A percentile compares a stretch with the other conserved stretches of the same genome.
Evolutionary conservation across 2,329 filamentous ascomycete genomes (phyloP).

Genomic region (Zarea fungicola): DNA sequence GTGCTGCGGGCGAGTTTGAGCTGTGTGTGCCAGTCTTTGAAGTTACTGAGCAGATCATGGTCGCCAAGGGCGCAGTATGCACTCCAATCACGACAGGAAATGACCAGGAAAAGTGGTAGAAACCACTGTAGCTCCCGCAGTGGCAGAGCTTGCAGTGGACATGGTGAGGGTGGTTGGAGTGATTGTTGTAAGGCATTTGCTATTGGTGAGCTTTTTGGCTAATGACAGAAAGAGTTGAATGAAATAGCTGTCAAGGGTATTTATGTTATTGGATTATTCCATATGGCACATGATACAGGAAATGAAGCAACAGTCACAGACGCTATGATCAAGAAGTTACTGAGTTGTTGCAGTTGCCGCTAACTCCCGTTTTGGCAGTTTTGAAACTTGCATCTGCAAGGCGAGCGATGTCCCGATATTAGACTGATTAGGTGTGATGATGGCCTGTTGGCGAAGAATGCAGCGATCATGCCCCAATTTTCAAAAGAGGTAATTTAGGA

Average conservation of each 20-base stretch:
- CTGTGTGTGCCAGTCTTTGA: constrained; percentile 31
- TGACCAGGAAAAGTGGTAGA: background rate
- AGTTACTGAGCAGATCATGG: constrained; percentile 37
- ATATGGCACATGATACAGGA: no score
- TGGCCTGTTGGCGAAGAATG: background rate
- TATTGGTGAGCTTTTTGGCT: no score
- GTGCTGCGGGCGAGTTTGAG: constrained; percentile 16
- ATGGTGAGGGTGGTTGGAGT: background rate
- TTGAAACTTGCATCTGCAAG: constrained; percentile 7
- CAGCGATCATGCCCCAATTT: no score
- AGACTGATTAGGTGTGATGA: background rate
- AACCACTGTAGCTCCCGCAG: background rate
- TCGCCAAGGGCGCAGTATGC: constrained; percentile 36
- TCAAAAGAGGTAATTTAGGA: no score
- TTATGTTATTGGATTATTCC: no score
- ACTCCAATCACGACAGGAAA: constrained; percentile 26
- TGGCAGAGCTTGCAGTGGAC: background rate
- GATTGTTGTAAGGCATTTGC: no score
- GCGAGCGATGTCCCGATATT: constrained; percentile 2
- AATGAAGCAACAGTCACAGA: no score
- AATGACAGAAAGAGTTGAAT: no score
- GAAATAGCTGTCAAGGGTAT: no score
- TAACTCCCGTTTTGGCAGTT: constrained; percentile 1
- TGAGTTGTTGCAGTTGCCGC: background rate
- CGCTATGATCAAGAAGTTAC: background rate